A percentile compares a stretch with the other conserved stretches of the same genome.
Conservation (phyloP, 73 alveolate species). For the Stentor roeselii region DNA sequence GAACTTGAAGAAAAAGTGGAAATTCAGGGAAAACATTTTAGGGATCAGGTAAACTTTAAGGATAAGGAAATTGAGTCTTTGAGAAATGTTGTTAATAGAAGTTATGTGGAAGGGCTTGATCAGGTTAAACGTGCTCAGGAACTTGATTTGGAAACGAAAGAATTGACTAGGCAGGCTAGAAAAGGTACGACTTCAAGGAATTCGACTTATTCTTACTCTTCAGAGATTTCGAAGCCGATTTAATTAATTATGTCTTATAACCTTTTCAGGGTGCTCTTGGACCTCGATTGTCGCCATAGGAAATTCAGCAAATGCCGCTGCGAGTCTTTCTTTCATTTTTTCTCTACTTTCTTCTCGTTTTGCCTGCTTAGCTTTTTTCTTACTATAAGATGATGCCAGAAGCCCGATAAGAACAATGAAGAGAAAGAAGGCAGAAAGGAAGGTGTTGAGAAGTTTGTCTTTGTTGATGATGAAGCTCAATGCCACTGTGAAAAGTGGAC, state of each 20-base stretch:
- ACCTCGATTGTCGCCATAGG: background rate
- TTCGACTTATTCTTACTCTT: background rate
- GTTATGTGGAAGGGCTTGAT: background rate
- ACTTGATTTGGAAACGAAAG: slow-evolving; percentile 6
- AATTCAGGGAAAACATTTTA: background rate
- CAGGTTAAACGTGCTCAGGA: background rate
- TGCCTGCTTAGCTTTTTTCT: slow-evolving; percentile 10
- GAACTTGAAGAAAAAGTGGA: slow-evolving; percentile 16
- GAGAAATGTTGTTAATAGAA: background rate
- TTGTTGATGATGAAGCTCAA: background rate
- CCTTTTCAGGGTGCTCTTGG: background rate
- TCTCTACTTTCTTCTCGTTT: background rate
- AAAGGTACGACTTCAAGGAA: background rate
- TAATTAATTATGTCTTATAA: too few relatives aligned
- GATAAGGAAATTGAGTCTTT: slow-evolving; percentile 21
- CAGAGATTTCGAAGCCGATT: background rate
- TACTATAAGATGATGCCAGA: background rate
- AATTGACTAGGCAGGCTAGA: slow-evolving; percentile 22
- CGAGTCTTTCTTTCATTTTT: background rate
- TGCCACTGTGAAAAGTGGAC: slow-evolving; percentile 16
- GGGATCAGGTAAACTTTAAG: background rate
- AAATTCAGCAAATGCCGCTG: background rate
- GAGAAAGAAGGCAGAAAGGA: background rate
- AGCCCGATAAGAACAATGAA: background rate
- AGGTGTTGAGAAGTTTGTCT: background rate